phyloP scores from a whole-genome alignment of 2,329 filamentous ascomycete species.

The Emergomyces pasteurianus region DNA sequence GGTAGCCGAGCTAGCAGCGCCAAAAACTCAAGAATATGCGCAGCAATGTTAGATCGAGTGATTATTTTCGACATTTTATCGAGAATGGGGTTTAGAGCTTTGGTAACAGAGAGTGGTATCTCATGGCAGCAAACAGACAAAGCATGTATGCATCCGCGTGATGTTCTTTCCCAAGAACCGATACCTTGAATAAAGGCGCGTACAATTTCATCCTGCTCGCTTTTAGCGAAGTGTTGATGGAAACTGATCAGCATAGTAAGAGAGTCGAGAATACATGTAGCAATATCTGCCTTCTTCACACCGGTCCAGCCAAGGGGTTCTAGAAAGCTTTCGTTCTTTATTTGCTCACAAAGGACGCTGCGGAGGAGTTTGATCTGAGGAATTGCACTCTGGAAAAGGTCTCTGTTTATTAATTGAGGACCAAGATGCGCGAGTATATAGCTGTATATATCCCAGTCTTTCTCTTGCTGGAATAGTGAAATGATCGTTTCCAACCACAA shows the following conservation, averaged over 20 bases:
- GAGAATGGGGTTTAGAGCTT: constrained; percentile 71
- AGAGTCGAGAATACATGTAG: constrained; percentile 75
- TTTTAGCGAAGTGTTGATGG: constrained; percentile 69
- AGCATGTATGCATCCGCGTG: constrained; percentile 88
- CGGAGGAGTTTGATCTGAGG: constrained; percentile 65
- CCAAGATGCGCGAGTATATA: constrained; percentile 78
- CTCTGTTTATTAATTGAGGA: constrained; percentile 79
- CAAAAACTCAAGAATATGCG: constrained; percentile 95
- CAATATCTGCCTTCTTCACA: constrained; percentile 75
- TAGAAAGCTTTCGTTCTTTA: constrained; percentile 63
- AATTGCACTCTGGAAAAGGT: constrained; percentile 64
- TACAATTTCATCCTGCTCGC: constrained; percentile 81
- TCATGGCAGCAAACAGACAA: constrained; percentile 93
- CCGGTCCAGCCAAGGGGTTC: constrained; percentile 72
- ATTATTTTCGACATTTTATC: constrained; percentile 94
- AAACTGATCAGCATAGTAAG: constrained; percentile 85
- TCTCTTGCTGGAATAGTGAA: constrained; percentile 58
- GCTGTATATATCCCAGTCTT: constrained; percentile 87
- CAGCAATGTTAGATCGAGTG: constrained; percentile 78
- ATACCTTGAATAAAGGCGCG: constrained; percentile 78
- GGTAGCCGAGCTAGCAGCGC: constrained; percentile 75
- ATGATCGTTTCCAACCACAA: constrained; percentile 69
- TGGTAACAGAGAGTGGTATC: constrained; percentile 74
- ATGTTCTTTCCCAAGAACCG: constrained; percentile 70
- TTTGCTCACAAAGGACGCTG: constrained; percentile 66